A percentile compares a stretch with the other conserved stretches of the same genome.
These are phyloP conservation scores for Asterochloris sp. DNA, from an alignment of 139 green algal species.

Conservation along the genomic window DNA sequence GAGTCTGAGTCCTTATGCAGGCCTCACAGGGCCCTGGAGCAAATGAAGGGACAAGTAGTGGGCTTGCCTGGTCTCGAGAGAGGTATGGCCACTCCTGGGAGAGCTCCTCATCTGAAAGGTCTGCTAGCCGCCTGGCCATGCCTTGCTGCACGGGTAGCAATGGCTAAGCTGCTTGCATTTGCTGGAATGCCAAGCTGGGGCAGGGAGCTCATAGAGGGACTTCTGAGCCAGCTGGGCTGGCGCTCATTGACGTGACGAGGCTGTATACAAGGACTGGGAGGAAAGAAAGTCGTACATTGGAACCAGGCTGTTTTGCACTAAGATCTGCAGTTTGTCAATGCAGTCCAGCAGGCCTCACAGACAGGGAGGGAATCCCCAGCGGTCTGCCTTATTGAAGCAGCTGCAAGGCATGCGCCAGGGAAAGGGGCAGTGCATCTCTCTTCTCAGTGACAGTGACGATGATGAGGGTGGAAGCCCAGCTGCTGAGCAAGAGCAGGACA, in stretches of 20 bases:
- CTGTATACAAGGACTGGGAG: neutral
- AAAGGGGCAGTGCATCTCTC: no score
- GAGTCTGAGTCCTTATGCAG: neutral
- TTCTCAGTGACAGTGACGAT: no score
- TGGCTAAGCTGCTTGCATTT: neutral
- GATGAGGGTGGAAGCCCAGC: no score
- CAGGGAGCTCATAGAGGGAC: no score
- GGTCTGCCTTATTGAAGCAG: no score
- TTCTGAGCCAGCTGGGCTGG: no score
- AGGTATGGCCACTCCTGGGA: constrained; percentile 17
- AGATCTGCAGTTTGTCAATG: no score
- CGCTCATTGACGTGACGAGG: neutral
- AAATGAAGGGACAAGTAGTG: neutral
- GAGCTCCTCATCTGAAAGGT: constrained; percentile 16
- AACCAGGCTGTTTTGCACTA: no score
- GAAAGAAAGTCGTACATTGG: neutral
- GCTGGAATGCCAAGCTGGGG: neutral
- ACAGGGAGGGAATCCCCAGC: no score
- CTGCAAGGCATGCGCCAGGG: no score
- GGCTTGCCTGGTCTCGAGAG: constrained; percentile 9
- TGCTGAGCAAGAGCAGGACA: no score
- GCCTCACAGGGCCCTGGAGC: neutral
- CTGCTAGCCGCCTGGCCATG: constrained; percentile 9
- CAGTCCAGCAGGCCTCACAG: no score
- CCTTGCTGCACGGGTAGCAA: neutral